These are phyloP conservation scores for Lactarius deliciosus DNA, from an alignment of 768 basidiomycete genomes.

Conservation along the genomic window DNA sequence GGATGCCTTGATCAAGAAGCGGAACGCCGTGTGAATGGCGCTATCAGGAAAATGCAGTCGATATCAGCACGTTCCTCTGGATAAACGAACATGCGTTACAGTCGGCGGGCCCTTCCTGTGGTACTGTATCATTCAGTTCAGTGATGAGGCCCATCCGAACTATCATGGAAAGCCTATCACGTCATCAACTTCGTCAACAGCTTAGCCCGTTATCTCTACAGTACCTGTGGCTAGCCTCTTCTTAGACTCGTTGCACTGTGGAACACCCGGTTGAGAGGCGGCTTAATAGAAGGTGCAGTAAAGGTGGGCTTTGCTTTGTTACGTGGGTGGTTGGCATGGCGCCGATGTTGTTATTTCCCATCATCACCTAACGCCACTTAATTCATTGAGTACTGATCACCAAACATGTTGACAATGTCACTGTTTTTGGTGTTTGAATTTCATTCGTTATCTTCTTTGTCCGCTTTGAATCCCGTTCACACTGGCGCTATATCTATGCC, in stretches of 20 bases:
- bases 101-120: neutral
- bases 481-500: neutral
- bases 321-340: neutral
- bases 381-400: neutral
- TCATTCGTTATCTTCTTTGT: neutral
- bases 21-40: too few species aligned
- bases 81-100: too few species aligned
- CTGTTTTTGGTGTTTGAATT: neutral
- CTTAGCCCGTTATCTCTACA: neutral
- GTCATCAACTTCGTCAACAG: conserved; percentile 28
- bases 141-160: neutral
- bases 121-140: neutral
- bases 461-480: neutral
- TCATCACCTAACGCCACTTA: neutral
- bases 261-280: neutral
- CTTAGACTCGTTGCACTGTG: neutral
- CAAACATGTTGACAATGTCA: neutral
- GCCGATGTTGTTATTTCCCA: neutral
- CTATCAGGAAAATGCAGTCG: neutral
- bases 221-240: neutral
- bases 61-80: neutral
- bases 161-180: conserved; percentile 3
- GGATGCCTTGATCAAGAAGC: neutral
- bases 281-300: neutral
- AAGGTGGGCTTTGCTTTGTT: neutral